These are phyloP conservation scores for Candida albicans DNA, from an alignment of 1,139 yeast genomes.

Conservation along the genomic window DNA sequence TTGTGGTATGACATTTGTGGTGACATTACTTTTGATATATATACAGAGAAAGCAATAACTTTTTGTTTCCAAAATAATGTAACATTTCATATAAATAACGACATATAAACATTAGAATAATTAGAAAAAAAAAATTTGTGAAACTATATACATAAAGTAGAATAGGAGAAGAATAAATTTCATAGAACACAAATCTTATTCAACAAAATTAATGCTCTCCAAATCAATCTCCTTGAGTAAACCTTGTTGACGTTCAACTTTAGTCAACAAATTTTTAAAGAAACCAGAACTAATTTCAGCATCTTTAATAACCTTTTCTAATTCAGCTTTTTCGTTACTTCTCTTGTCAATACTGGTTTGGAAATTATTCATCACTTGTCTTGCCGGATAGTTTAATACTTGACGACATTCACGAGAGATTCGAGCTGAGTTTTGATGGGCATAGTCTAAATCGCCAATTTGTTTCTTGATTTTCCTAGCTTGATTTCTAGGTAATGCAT, in stretches of 20 bases:
- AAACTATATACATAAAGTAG: conserved; percentile 3
- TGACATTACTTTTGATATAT: conserved; percentile 26
- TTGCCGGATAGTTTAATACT: conserved; percentile 77
- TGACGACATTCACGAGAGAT: conserved; percentile 79
- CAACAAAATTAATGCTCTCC: conserved; percentile 50
- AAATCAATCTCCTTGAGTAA: conserved; percentile 52
- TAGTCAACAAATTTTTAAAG: conserved; percentile 54
- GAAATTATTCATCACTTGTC: conserved; percentile 78
- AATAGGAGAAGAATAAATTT: no score
- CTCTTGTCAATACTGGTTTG: conserved; percentile 69
- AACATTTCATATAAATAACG: conserved; percentile 5
- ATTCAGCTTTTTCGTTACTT: conserved; percentile 56
- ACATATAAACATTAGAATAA: conserved; percentile 13
- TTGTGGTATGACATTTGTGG: conserved; percentile 23
- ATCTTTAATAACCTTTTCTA: conserved; percentile 53
- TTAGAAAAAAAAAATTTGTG: background rate
- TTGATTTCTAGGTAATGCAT: conserved; percentile 83
- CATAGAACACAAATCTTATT: conserved; percentile 19
- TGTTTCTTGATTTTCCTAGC: conserved; percentile 68
- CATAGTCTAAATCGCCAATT: conserved; percentile 68
- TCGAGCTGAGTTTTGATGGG: conserved; percentile 74
- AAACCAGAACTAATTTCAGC: conserved; percentile 62
- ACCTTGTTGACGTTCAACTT: conserved; percentile 45
- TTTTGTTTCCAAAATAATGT: background rate
- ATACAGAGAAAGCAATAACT: conserved; percentile 22